Evolutionary conservation across 805 yeast genomes (phyloP), one percentile per base, ranked within the genome.

Genomic region (Kregervanrija pseudodelftensis): DNA sequence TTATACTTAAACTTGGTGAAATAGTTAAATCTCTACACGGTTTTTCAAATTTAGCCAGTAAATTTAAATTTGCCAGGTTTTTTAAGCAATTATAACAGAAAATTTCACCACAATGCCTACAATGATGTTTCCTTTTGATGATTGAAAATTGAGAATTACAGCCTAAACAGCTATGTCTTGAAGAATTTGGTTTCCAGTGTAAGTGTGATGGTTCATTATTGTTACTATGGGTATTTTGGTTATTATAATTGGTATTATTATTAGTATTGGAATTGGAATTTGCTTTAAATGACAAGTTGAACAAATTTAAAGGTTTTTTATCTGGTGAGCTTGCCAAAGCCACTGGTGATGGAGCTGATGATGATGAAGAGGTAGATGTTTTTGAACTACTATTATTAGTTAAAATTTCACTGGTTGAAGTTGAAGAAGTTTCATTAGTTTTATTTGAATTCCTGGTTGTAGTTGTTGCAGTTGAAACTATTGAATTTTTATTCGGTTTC

Each of bases 161-260:
- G 11, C 46, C 49, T 5, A 43, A 59, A 57, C 82, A 77, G 41
- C 61, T 61, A 42, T 56, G 50, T n/a, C 60, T 34, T n/a, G 55
- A 50, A 13, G 52, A 54, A 56, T 76, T 70, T 15, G 76, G 72
- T 48, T 69, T 69, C 82, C 82, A 77, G 56, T 75, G 80, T 11
- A 59, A 56, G 43, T 70, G 78, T 9, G 76, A 70, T 12, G 80
- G 80, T 50, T 74, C 79, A 11, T 60, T 47, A 13, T 52, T 51
- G 28, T 7, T 22, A 22, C 7, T 22, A 22, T 22, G 28, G 28
- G 28, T 22, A 22, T 22, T 22, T 22, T 22, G 28, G 28, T 22
- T 22, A 22, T 22, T 22, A 22, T 22, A 22, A 4, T 4, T 22
- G 7, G 28, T 22, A 22, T 7, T 7, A 22, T 8, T 22, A 7